Evolutionary conservation across 129 eudicot species (phyloP).

Genomic region (Saposhnikovia divaricata): DNA sequence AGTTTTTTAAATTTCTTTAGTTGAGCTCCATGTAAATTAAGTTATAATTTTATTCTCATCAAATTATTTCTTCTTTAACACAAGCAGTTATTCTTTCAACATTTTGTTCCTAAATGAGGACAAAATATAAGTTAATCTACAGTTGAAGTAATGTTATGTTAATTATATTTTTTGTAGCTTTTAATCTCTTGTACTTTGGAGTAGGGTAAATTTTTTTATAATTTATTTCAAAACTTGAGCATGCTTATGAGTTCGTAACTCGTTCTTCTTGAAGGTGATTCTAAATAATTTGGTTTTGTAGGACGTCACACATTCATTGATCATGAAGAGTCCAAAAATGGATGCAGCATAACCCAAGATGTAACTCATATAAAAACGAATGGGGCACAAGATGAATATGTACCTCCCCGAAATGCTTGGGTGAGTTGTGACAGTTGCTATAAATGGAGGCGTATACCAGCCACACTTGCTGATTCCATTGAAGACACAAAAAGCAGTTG

Average conservation of each 20-base stretch:
- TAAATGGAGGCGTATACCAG: conserved; percentile 93
- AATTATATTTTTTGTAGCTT: background rate
- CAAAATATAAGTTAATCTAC: background rate
- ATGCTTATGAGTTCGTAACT: background rate
- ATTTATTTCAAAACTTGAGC: background rate
- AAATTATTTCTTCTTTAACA: background rate
- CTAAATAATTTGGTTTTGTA: conserved; percentile 20
- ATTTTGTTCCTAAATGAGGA: background rate
- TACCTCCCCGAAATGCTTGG: conserved; percentile 63
- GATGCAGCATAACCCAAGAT: conserved; percentile 21
- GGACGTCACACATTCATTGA: conserved; percentile 28
- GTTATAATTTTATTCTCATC: background rate
- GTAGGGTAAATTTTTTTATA: background rate
- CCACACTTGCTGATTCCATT: conserved; percentile 77
- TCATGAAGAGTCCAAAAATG: conserved; percentile 25
- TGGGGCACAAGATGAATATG: conserved; percentile 21
- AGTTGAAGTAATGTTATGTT: background rate
- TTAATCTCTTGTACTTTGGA: background rate
- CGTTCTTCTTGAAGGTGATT: conserved; percentile 6
- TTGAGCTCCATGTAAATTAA: background rate
- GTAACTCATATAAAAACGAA: conserved; percentile 18
- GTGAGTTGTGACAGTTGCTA: conserved; percentile 85
- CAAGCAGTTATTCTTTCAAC: background rate
- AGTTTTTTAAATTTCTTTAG: background rate
- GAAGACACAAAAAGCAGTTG: conserved; percentile 65